Conservation (phyloP, 768 basidiomycete genomes). For the Dioszegia hungarica region DNA sequence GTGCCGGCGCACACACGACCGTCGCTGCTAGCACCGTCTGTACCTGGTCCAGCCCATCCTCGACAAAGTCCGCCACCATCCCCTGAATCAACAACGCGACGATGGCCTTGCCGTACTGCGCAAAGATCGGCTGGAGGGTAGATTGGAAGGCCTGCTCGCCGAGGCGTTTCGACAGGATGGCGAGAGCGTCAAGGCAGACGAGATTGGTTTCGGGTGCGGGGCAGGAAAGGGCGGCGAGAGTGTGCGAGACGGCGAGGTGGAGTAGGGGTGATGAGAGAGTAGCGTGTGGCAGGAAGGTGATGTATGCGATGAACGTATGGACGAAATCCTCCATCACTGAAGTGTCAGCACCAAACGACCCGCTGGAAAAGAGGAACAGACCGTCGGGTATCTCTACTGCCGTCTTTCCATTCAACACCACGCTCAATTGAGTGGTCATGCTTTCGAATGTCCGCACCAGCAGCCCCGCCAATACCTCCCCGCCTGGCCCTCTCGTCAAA, state of each 20-base stretch:
- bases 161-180: slow-evolving; percentile 65
- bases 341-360: background rate
- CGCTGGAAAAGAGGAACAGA: slow-evolving; percentile 44
- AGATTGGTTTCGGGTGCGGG: slow-evolving; percentile 77
- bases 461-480: slow-evolving; percentile 58
- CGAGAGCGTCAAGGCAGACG: slow-evolving; percentile 72
- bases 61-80: slow-evolving; percentile 79
- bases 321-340: slow-evolving; percentile 94
- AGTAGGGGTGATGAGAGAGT: slow-evolving; percentile 75
- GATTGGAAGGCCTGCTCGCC: slow-evolving; percentile 7
- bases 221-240: slow-evolving; percentile 73
- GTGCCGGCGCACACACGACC: slow-evolving; percentile 54
- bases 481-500: slow-evolving; percentile 48
- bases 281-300: slow-evolving; percentile 65
- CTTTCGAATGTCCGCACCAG: slow-evolving; percentile 67
- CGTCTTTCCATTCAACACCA: slow-evolving; percentile 62
- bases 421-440: slow-evolving; percentile 66
- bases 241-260: slow-evolving; percentile 67
- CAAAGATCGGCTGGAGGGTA: slow-evolving; percentile 47
- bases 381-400: slow-evolving; percentile 81
- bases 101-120: slow-evolving; percentile 62
- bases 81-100: slow-evolving; percentile 67
- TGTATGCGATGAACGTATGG: slow-evolving; percentile 68
- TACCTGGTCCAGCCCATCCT: slow-evolving; percentile 69
- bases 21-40: slow-evolving; percentile 68